Conservation (phyloP, 495 filamentous ascomycete species). For the Penicillium steckii region DNA sequence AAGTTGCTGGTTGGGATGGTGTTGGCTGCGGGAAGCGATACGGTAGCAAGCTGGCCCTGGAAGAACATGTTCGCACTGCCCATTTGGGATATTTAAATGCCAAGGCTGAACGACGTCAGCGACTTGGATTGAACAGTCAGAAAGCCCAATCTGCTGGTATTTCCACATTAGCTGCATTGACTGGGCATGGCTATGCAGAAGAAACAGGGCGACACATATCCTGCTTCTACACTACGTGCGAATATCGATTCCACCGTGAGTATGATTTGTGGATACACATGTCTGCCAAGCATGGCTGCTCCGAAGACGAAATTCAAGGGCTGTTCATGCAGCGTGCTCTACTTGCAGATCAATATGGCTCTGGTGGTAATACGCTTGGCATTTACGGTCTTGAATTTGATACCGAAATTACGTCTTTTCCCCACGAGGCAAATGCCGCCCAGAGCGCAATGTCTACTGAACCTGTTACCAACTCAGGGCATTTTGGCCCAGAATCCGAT, state of each 20-base stretch:
- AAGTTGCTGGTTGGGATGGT: constrained; percentile 62
- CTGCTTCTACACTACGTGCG: constrained; percentile 56
- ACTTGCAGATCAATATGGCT: constrained; percentile 29
- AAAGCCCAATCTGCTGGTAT: constrained; percentile 13
- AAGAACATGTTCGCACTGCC: constrained; percentile 75
- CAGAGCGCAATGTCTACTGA: constrained; percentile 2
- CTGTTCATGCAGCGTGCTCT: constrained; percentile 44
- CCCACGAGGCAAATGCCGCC: constrained; percentile 17
- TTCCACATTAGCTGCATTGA: constrained; percentile 50
- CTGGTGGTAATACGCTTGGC: constrained; percentile 33
- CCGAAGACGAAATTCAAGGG: constrained; percentile 50
- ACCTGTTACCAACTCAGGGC: constrained; percentile 5
- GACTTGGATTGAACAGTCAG: constrained; percentile 31
- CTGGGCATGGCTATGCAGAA: constrained; percentile 57
- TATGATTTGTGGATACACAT: constrained; percentile 70
- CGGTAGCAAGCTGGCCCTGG: constrained; percentile 67
- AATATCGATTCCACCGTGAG: constrained; percentile 60
- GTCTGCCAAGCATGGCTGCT: constrained; percentile 47
- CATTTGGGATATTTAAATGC: constrained; percentile 61
- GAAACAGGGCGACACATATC: constrained; percentile 52
- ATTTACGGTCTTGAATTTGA: constrained; percentile 48
- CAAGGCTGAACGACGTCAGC: constrained; percentile 43
- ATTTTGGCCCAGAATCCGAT: constrained; percentile 19
- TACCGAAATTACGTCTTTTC: constrained; percentile 13
- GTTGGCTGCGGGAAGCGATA: constrained; percentile 70